phyloP scores from a whole-genome alignment of 495 filamentous ascomycete genomes.

The Acidiella bohemica region DNA sequence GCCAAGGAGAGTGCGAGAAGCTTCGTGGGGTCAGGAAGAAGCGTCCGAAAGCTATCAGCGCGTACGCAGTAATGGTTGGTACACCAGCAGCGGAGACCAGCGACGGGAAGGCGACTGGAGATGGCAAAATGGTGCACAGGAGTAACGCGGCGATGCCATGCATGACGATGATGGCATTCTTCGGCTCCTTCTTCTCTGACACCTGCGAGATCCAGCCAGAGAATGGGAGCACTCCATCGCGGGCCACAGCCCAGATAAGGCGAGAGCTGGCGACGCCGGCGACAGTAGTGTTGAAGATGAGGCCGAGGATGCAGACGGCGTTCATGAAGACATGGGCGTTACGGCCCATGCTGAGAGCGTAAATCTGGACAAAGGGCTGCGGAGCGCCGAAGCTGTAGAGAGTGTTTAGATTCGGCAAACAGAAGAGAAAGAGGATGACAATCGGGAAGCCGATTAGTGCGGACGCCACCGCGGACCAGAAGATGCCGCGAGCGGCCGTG shows the following conservation, averaged over 20 bases:
- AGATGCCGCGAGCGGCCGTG: conserved; percentile 42
- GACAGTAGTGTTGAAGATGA: conserved; percentile 36
- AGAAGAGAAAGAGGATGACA: conserved; percentile 45
- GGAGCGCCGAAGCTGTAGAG: conserved; percentile 35
- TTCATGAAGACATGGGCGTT: conserved; percentile 45
- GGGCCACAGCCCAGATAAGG: conserved; percentile 43
- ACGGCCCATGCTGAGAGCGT: conserved; percentile 38
- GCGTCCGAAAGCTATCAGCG: conserved; percentile 40
- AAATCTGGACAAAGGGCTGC: conserved; percentile 42
- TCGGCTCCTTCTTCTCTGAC: conserved; percentile 35
- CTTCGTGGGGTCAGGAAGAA: conserved; percentile 33
- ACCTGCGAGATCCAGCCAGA: conserved; percentile 42
- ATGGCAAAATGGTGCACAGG: conserved; percentile 41
- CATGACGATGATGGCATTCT: conserved; percentile 43
- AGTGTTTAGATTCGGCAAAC: conserved; percentile 23
- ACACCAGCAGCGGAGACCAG: conserved; percentile 33
- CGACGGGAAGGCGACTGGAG: conserved; percentile 41
- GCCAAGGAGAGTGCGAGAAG: conserved; percentile 23
- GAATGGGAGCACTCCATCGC: conserved; percentile 44
- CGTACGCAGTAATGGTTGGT: conserved; percentile 41
- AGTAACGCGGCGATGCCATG: conserved; percentile 37
- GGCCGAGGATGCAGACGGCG: conserved; percentile 37
- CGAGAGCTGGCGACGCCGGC: conserved; percentile 43
- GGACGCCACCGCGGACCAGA: conserved; percentile 40
- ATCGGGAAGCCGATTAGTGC: conserved; percentile 38